phyloP scores from a whole-genome alignment of 2,329 filamentous ascomycete species.

The Capronia coronata region DNA sequence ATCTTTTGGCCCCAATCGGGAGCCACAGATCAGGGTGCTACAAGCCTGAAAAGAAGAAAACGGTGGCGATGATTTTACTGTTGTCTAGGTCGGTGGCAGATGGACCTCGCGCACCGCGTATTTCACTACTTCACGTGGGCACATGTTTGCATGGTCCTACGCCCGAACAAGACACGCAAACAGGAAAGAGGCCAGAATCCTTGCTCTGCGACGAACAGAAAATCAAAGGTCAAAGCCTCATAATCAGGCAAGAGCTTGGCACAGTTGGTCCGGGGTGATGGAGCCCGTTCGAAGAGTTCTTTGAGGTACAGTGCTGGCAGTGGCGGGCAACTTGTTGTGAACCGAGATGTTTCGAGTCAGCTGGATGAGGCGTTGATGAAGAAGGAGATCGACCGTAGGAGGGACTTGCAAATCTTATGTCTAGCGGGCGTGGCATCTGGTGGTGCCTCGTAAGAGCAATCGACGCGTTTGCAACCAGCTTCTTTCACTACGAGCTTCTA shows the following conservation, averaged over 20 bases:
- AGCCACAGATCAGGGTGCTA: slow-evolving; percentile 44
- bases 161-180: slow-evolving; percentile 38
- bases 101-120: slow-evolving; percentile 44
- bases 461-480: too few relatives aligned
- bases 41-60: slow-evolving; percentile 29
- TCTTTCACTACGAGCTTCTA: too few relatives aligned
- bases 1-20: slow-evolving; percentile 50
- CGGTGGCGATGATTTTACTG: slow-evolving; percentile 21
- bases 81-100: slow-evolving; percentile 36
- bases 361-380: slow-evolving; percentile 52
- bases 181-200: slow-evolving; percentile 29
- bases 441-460: too few relatives aligned
- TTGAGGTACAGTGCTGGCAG: slow-evolving; percentile 37
- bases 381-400: slow-evolving; percentile 56
- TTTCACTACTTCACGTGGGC: slow-evolving; percentile 46
- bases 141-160: slow-evolving; percentile 53
- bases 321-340: slow-evolving; percentile 47
- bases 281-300: slow-evolving; percentile 38
- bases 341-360: slow-evolving; percentile 36
- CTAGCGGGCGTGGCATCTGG: slow-evolving; percentile 34
- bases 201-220: slow-evolving; percentile 28
- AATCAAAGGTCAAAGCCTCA: slow-evolving; percentile 8
- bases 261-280: slow-evolving; percentile 36
- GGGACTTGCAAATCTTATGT: slow-evolving; percentile 46
- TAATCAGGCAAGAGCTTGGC: slow-evolving; percentile 31